Evolutionary conservation across 805 yeast species (phyloP).

Genomic region (Lipomyces yamadae): DNA sequence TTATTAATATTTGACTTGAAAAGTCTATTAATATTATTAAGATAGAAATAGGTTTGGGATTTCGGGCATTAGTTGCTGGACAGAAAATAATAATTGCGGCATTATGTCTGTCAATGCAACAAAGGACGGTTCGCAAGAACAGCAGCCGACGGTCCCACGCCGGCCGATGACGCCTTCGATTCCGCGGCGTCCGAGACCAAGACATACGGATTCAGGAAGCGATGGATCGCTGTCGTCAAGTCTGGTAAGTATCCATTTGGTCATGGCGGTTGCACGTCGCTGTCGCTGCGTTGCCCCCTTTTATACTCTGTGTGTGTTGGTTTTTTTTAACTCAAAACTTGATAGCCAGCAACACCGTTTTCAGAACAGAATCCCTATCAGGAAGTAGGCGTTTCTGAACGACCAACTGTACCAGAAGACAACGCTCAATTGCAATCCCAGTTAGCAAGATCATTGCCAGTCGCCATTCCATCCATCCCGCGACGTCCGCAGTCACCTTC

Average conservation of each 20-base stretch:
- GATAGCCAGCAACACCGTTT: not conserved
- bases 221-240: not conserved
- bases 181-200: slow-evolving; percentile 12
- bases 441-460: slow-evolving; percentile 24
- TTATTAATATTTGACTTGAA: not conserved
- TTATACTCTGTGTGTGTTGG: not conserved
- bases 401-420: not conserved
- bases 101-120: not conserved
- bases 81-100: not conserved
- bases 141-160: slow-evolving; percentile 10
- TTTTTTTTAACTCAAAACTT: not conserved
- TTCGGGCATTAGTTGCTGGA: not conserved
- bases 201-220: slow-evolving; percentile 8
- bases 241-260: not conserved
- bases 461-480: slow-evolving; percentile 24
- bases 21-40: not conserved
- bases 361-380: not conserved
- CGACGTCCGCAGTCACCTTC: slow-evolving; percentile 28
- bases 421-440: not conserved
- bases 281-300: no score
- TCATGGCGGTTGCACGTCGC: no score
- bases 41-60: not conserved
- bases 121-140: not conserved
- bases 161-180: slow-evolving; percentile 6
- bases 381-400: not conserved